Conservation (phyloP, 371 early-diverging fungal genomes). For the Syncephalastrum monosporum region DNA sequence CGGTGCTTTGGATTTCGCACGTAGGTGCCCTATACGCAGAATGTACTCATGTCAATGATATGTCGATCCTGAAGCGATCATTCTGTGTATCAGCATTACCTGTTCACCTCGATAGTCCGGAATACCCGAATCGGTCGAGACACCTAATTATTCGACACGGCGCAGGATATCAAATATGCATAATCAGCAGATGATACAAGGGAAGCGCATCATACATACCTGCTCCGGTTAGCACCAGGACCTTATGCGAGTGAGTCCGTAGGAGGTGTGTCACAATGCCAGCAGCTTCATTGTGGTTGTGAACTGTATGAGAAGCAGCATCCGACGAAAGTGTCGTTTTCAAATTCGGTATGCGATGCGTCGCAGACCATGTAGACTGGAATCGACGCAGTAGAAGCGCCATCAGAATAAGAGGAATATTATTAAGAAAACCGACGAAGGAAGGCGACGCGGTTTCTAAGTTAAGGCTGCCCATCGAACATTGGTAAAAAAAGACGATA, state of each 20-base stretch:
- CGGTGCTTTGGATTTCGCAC: conserved; percentile 75
- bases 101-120: conserved; percentile 88
- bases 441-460: too few species aligned
- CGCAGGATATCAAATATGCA: neutral
- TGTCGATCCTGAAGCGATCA: neutral
- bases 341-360: too few species aligned
- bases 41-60: neutral
- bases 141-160: conserved; percentile 35
- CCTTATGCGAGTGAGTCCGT: too few species aligned
- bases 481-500: too few species aligned
- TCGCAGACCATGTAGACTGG: too few species aligned
- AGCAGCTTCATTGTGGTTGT: conserved; percentile 3
- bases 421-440: too few species aligned
- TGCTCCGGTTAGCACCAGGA: conserved; percentile 54
- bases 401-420: too few species aligned
- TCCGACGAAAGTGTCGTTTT: too few species aligned
- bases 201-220: conserved; percentile 16
- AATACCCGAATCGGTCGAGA: conserved; percentile 81
- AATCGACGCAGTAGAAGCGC: too few species aligned
- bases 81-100: conserved; percentile 13
- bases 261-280: conserved; percentile 3
- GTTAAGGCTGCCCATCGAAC: too few species aligned
- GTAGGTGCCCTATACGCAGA: conserved; percentile 62
- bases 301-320: too few species aligned
- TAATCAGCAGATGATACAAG: neutral